phyloP scores from a whole-genome alignment of 305 asterid genomes.

The Striga hermonthica region DNA sequence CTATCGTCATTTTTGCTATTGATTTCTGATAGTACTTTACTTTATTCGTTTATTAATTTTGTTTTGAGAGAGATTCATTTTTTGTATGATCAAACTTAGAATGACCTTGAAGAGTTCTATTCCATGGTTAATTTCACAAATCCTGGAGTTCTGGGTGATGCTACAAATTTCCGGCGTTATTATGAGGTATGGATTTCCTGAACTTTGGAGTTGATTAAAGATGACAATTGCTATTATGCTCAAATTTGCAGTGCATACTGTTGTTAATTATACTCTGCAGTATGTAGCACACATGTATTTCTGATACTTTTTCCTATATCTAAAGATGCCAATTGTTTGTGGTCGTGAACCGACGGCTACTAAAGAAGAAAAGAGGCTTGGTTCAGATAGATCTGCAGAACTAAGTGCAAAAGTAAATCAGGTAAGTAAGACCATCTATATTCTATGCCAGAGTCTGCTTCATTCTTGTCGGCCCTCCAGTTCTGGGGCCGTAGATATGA shows the following conservation, averaged over 20 bases:
- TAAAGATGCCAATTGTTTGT: slow-evolving; percentile 79
- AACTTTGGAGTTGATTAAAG: slow-evolving; percentile 24
- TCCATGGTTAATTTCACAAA: slow-evolving; percentile 97
- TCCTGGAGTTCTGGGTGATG: slow-evolving; percentile 92
- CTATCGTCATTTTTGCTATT: slow-evolving; percentile 25
- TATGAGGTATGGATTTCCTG: slow-evolving; percentile 65
- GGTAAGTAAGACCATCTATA: slow-evolving; percentile 41
- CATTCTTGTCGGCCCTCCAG: slow-evolving; percentile 9
- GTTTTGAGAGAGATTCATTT: slow-evolving; percentile 19
- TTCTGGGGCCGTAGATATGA: slow-evolving; percentile 6
- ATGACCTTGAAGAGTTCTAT: slow-evolving; percentile 97
- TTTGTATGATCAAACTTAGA: slow-evolving; percentile 46
- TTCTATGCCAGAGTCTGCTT: slow-evolving; percentile 25
- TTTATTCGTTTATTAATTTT: neutral
- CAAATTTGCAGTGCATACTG: neutral
- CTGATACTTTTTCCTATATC: slow-evolving; percentile 28
- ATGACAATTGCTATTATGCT: neutral
- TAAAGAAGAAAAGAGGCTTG: slow-evolving; percentile 77
- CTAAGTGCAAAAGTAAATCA: slow-evolving; percentile 89
- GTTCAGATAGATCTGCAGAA: slow-evolving; percentile 84
- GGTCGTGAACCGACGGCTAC: slow-evolving; percentile 91
- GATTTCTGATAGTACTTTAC: slow-evolving; percentile 22
- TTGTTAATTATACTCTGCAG: slow-evolving; percentile 24
- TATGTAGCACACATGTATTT: slow-evolving; percentile 22
- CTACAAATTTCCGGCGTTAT: slow-evolving; percentile 80